phyloP scores from a whole-genome alignment of 2,329 filamentous ascomycete species.

The Colletotrichum sp. region DNA sequence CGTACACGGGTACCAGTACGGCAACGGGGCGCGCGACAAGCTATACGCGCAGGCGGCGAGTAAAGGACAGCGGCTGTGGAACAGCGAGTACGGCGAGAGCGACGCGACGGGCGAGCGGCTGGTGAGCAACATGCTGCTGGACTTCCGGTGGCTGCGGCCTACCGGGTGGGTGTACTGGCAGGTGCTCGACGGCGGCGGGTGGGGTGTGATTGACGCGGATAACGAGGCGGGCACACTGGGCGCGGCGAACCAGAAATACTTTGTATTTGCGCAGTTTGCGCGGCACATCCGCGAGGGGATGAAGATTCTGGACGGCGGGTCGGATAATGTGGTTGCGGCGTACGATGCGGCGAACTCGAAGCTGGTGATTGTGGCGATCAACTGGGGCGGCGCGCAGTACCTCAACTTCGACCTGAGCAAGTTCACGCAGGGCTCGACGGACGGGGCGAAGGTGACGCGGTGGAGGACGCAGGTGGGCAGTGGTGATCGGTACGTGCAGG shows the following conservation, averaged over 20 bases:
- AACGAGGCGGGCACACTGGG: constrained; percentile 36
- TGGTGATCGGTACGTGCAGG: constrained; percentile 36
- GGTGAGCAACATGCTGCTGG: constrained; percentile 40
- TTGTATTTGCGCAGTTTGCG: constrained; percentile 43
- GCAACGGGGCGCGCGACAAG: constrained; percentile 32
- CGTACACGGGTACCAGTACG: constrained; percentile 47
- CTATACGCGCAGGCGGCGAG: constrained; percentile 32
- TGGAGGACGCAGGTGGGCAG: constrained; percentile 41
- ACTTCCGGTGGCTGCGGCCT: constrained; percentile 43
- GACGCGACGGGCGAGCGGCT: constrained; percentile 39
- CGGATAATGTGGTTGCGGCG: constrained; percentile 39
- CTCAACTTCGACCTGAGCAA: constrained; percentile 41
- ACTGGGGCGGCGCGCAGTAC: constrained; percentile 40
- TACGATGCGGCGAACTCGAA: constrained; percentile 36
- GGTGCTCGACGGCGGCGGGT: constrained; percentile 41
- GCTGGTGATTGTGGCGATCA: constrained; percentile 42
- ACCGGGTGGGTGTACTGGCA: constrained; percentile 51
- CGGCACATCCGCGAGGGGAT: constrained; percentile 45
- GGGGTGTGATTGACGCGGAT: constrained; percentile 44
- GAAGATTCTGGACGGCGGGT: constrained; percentile 39
- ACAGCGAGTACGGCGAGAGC: constrained; percentile 46
- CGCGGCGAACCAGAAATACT: constrained; percentile 40
- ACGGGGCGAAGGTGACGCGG: constrained; percentile 35
- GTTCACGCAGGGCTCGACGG: constrained; percentile 32
- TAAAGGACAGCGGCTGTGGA: constrained; percentile 39